Conservation (phyloP, 768 basidiomycete species). For the Phaeotremella fagi region DNA sequence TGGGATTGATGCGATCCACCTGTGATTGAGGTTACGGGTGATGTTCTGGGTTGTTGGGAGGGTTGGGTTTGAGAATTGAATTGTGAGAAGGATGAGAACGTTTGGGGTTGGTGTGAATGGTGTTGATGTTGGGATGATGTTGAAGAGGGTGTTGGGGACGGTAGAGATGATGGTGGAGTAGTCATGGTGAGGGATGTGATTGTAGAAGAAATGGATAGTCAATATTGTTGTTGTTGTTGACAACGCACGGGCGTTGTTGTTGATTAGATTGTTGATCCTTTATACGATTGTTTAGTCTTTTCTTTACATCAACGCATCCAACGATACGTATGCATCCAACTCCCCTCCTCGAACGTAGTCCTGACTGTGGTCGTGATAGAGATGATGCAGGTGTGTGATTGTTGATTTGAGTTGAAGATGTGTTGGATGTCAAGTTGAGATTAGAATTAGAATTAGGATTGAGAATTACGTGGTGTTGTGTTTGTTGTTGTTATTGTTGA, state of each 20-base stretch:
- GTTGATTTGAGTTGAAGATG: too few relatives aligned
- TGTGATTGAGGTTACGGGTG: constrained; percentile 19
- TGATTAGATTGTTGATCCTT: too few relatives aligned
- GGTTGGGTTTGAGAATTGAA: constrained; percentile 1
- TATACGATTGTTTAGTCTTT: too few relatives aligned
- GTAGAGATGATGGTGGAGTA: constrained; percentile 24
- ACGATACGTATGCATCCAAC: too few relatives aligned
- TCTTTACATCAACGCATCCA: too few relatives aligned
- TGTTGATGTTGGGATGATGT: constrained; percentile 17
- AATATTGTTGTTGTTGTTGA: constrained; percentile 6
- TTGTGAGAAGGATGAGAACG: constrained; percentile 1
- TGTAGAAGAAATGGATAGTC: background rate
- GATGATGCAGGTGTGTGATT: too few relatives aligned
- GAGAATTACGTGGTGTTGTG: too few relatives aligned
- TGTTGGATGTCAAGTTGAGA: too few relatives aligned
- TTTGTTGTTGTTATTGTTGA: too few relatives aligned
- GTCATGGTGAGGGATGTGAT: constrained; percentile 12
- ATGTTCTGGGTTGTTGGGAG: constrained; percentile 12
- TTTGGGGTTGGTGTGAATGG: constrained; percentile 14
- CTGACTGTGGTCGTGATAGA: too few relatives aligned
- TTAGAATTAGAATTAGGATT: too few relatives aligned
- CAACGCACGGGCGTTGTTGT: background rate
- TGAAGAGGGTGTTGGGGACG: constrained; percentile 23
- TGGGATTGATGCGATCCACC: background rate
- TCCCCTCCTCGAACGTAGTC: too few relatives aligned